These are phyloP conservation scores for Podaxis pistillaris DNA, from an alignment of 768 basidiomycete genomes.

Conservation along the genomic window DNA sequence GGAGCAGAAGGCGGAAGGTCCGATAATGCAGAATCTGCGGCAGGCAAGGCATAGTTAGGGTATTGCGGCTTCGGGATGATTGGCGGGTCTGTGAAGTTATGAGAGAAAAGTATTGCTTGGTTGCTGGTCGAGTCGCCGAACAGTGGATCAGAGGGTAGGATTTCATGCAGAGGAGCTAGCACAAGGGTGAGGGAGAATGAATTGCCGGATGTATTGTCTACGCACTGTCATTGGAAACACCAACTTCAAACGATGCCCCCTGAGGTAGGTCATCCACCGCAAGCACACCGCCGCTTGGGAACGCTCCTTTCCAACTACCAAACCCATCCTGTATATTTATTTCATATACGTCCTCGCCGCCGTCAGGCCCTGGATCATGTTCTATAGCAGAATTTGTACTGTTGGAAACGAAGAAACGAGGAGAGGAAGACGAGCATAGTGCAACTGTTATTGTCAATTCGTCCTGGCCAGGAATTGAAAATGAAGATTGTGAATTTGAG, in stretches of 20 bases:
- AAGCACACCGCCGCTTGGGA: constrained; percentile 49
- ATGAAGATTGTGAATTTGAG: constrained; percentile 32
- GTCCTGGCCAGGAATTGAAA: constrained; percentile 38
- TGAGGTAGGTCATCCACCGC: constrained; percentile 34
- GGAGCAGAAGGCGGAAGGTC: constrained; percentile 38
- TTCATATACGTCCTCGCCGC: constrained; percentile 43
- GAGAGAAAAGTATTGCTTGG: constrained; percentile 72
- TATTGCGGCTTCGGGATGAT: constrained; percentile 40
- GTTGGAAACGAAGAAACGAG: constrained; percentile 64
- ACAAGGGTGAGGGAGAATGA: not conserved
- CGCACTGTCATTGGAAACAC: constrained; percentile 47
- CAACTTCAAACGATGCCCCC: constrained; percentile 53
- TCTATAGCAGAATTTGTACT: constrained; percentile 29
- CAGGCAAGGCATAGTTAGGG: constrained; percentile 76
- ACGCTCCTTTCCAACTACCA: constrained; percentile 18
- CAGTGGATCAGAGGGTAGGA: constrained; percentile 44
- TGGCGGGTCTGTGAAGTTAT: constrained; percentile 38
- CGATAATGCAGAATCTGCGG: constrained; percentile 49
- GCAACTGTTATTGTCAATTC: constrained; percentile 48
- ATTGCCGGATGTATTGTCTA: not conserved
- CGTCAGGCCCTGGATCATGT: constrained; percentile 34
- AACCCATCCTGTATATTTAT: constrained; percentile 27
- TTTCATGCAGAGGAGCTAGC: constrained; percentile 49
- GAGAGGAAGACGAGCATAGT: constrained; percentile 38
- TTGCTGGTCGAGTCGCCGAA: constrained; percentile 75